phyloP scores from a whole-genome alignment of 2,329 filamentous ascomycete species.

The Sporothrix curviconia region DNA sequence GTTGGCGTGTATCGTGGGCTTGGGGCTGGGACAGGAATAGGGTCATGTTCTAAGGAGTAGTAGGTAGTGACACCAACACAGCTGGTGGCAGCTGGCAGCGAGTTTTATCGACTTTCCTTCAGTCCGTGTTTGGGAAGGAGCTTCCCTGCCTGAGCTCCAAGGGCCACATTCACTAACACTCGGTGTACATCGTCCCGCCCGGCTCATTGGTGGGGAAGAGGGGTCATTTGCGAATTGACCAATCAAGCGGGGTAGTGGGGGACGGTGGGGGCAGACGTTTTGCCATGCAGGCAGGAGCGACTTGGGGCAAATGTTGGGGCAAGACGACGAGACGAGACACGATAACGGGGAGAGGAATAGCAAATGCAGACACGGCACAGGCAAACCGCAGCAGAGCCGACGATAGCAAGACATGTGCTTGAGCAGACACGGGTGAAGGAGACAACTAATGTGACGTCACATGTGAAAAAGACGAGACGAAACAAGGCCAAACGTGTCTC shows the following conservation, averaged over 20 bases:
- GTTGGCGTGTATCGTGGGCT: too few species aligned
- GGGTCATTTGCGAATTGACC: not conserved
- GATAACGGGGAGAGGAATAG: not conserved
- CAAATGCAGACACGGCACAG: not conserved
- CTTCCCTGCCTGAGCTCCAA: not conserved
- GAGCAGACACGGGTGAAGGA: not conserved
- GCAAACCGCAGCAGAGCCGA: too few species aligned
- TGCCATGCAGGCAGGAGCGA: not conserved
- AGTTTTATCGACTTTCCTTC: not conserved
- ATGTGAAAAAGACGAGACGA: not conserved
- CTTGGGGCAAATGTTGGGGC: not conserved
- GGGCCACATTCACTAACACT: not conserved
- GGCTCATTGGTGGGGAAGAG: constrained; percentile 11
- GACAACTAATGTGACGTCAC: not conserved
- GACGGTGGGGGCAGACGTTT: not conserved
- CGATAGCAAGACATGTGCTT: not conserved
- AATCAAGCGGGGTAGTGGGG: not conserved
- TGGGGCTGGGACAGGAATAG: too few species aligned
- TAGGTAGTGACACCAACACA: not conserved
- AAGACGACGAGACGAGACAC: not conserved
- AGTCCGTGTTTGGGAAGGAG: constrained; percentile 1
- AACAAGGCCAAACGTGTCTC: not conserved
- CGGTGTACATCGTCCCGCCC: constrained; percentile 2
- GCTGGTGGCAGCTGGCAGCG: constrained; percentile 1
- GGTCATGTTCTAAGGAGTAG: too few species aligned